These are phyloP conservation scores for Kuraishia capsulata DNA, from an alignment of 805 yeast species.

Conservation along the genomic window DNA sequence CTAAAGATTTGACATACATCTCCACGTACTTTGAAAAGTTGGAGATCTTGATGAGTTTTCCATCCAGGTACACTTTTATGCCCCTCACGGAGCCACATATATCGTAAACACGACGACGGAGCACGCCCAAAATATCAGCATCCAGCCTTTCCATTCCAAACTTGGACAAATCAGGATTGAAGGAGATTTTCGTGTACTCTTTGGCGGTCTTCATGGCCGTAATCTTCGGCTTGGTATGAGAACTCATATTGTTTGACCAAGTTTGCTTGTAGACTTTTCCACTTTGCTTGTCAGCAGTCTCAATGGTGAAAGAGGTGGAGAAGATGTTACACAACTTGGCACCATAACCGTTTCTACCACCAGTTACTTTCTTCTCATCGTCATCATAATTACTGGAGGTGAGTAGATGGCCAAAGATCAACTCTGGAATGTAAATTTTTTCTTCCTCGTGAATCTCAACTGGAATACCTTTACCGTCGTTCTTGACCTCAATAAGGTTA, in stretches of 20 bases:
- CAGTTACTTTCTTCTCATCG: conserved; percentile 89
- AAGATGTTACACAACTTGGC: conserved; percentile 96
- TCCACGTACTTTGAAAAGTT: conserved; percentile 85
- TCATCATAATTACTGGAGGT: conserved; percentile 97
- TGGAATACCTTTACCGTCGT: conserved; percentile 95
- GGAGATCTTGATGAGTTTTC: conserved; percentile 55
- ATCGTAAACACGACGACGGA: conserved; percentile 92
- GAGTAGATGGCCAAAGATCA: conserved; percentile 89
- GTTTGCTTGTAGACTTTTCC: conserved; percentile 65
- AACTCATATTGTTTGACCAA: conserved; percentile 84
- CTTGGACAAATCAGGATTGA: conserved; percentile 77
- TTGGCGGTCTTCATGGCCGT: conserved; percentile 44
- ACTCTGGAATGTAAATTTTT: conserved; percentile 87
- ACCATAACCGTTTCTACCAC: conserved; percentile 98
- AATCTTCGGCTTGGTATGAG: conserved; percentile 68
- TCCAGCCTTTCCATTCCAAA: conserved; percentile 84
- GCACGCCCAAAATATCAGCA: conserved; percentile 71
- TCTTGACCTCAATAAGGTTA: conserved; percentile 70
- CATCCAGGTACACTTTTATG: conserved; percentile 70
- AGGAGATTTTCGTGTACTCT: conserved; percentile 81
- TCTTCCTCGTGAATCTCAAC: conserved; percentile 89
- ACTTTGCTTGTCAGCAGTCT: conserved; percentile 71
- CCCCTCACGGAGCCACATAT: conserved; percentile 89
- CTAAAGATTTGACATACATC: conserved; percentile 75
- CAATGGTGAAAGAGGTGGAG: conserved; percentile 77